Evolutionary conservation across 306 rosid species (phyloP).

Genomic region (Boehmeria nivea): DNA sequence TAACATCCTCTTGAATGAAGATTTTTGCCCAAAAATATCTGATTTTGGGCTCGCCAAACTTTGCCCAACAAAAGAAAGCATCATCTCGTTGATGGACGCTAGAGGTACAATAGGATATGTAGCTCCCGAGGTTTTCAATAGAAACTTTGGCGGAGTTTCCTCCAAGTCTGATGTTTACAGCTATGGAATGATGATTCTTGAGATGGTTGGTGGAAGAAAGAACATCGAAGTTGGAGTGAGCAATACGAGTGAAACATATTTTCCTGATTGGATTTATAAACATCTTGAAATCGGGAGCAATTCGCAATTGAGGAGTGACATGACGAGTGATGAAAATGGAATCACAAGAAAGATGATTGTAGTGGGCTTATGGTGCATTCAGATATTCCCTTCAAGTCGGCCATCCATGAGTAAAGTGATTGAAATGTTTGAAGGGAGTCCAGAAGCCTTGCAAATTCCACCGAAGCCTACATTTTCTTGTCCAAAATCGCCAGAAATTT

Average conservation of each 20-base stretch:
- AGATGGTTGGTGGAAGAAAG: constrained; percentile 36
- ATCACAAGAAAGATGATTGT: constrained; percentile 29
- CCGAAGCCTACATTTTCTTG: constrained; percentile 31
- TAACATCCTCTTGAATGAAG: constrained; percentile 37
- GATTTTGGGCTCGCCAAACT: constrained; percentile 45
- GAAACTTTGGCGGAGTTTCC: constrained; percentile 39
- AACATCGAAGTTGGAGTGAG: constrained; percentile 1
- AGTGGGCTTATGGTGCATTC: constrained; percentile 48
- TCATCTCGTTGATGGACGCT: constrained; percentile 20
- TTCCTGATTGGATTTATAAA: constrained; percentile 26
- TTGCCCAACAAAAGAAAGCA: constrained; percentile 25
- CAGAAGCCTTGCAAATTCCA: constrained; percentile 27
- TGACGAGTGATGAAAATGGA: constrained; percentile 23
- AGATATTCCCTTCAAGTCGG: constrained; percentile 22
- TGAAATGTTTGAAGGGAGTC: constrained; percentile 42
- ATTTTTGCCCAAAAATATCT: constrained; percentile 30
- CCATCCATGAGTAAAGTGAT: constrained; percentile 46
- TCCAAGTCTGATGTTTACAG: constrained; percentile 41
- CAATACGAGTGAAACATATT: constrained; percentile 24
- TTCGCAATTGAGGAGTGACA: constrained; percentile 2
- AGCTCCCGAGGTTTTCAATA: constrained; percentile 38
- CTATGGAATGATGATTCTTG: constrained; percentile 45
- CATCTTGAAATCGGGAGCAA: constrained; percentile 10
- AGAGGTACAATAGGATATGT: constrained; percentile 39
- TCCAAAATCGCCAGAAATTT: constrained; percentile 13